Conservation (phyloP, 768 basidiomycete species). For the Infundibulicybe gibba region DNA sequence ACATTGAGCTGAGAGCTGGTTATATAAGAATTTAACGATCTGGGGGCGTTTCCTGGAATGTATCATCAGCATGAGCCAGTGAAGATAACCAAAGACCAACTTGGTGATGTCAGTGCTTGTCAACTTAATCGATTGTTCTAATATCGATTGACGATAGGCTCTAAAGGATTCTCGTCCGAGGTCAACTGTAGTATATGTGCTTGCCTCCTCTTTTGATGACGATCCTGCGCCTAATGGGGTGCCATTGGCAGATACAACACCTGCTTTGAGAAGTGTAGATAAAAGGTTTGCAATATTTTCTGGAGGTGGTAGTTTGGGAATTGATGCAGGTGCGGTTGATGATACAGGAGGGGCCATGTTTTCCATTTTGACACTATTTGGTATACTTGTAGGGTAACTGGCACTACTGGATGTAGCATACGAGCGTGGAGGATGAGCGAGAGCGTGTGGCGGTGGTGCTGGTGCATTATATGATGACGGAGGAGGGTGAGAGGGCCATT, state of each 20-base stretch:
- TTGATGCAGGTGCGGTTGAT: conserved; percentile 24
- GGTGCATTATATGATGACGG: conserved; percentile 9
- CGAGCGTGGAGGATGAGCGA: conserved; percentile 10
- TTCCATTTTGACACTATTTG: conserved; percentile 16
- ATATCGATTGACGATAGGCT: conserved; percentile 57
- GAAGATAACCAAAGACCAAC: conserved; percentile 35
- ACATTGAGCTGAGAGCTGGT: conserved; percentile 77
- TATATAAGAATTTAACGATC: conserved; percentile 67
- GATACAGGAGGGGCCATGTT: conserved; percentile 15
- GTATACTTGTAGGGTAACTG: conserved; percentile 4
- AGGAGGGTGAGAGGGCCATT: conserved; percentile 15
- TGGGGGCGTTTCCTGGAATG: conserved; percentile 45
- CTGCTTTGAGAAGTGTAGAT: conserved; percentile 74
- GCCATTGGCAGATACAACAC: conserved; percentile 57
- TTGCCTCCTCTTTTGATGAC: conserved; percentile 33
- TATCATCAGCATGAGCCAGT: conserved; percentile 2
- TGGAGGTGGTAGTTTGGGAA: conserved; percentile 26
- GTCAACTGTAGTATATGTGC: conserved; percentile 24
- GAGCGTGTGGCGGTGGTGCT: conserved; percentile 12
- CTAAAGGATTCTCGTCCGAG: conserved; percentile 44
- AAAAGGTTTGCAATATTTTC: conserved; percentile 55
- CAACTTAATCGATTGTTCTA: conserved; percentile 58
- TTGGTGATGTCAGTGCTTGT: conserved; percentile 67
- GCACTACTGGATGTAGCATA: conserved; percentile 4
- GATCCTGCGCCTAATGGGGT: conserved; percentile 50